phyloP scores from a whole-genome alignment of 805 yeast genomes.

The Nakazawaea ernobii region DNA sequence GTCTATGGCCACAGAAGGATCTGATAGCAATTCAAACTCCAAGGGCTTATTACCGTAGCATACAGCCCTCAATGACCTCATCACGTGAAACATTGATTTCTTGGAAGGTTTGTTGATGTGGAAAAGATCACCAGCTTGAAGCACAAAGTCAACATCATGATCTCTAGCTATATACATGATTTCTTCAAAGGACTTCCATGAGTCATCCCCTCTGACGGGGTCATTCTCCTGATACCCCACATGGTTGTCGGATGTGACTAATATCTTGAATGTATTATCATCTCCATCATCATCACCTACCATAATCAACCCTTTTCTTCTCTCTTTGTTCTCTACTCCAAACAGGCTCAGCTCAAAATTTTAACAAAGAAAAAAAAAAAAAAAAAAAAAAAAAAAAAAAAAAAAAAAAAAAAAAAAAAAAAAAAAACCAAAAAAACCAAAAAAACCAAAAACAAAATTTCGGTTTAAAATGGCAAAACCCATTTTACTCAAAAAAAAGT shows the following conservation, averaged over 20 bases:
- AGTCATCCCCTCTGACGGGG: conserved; percentile 84
- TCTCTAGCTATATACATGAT: conserved; percentile 65
- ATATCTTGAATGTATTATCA: conserved; percentile 59
- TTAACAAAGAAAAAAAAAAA: neutral
- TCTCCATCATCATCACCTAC: neutral
- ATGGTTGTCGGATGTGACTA: conserved; percentile 92
- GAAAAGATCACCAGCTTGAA: conserved; percentile 92
- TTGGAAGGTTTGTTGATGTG: conserved; percentile 87
- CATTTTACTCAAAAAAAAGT: neutral
- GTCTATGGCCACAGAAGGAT: conserved; percentile 59
- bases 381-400: neutral
- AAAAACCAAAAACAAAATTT: neutral
- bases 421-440: neutral
- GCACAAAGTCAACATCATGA: conserved; percentile 75
- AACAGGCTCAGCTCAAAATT: neutral
- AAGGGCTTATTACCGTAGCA: conserved; percentile 88
- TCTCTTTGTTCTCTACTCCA: neutral
- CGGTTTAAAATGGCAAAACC: conserved; percentile 1
- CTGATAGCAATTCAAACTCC: conserved; percentile 76
- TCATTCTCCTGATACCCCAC: conserved; percentile 91
- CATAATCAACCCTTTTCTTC: neutral
- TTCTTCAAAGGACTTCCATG: conserved; percentile 85
- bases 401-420: neutral
- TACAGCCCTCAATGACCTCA: conserved; percentile 58
- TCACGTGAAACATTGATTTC: conserved; percentile 78